Evolutionary conservation across 805 yeast species (phyloP).

Genomic region (Candida chilensis): DNA sequence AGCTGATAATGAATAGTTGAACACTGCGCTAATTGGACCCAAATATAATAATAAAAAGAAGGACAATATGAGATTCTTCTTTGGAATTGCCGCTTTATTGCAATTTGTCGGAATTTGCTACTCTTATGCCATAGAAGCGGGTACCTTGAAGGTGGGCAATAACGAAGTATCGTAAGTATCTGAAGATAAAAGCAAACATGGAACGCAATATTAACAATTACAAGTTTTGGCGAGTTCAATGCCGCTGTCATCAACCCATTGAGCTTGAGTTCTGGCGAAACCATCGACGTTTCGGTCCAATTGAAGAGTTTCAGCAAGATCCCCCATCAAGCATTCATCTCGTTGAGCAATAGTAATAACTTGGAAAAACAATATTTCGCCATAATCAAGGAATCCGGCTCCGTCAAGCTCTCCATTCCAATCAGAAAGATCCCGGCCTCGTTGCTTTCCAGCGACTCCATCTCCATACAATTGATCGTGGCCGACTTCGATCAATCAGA

Average conservation of each 20-base stretch:
- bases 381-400: slow-evolving; percentile 9
- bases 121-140: slow-evolving; percentile 19
- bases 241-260: slow-evolving; percentile 19
- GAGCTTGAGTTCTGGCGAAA: slow-evolving; percentile 18
- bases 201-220: neutral
- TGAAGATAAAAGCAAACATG: neutral
- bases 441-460: slow-evolving; percentile 20
- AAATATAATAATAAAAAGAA: slow-evolving; percentile 1
- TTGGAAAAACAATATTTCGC: slow-evolving; percentile 24
- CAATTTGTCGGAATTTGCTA: slow-evolving; percentile 11
- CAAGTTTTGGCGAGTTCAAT: slow-evolving; percentile 16
- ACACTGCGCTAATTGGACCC: neutral
- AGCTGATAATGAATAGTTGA: neutral
- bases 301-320: slow-evolving; percentile 9
- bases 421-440: slow-evolving; percentile 20
- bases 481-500: slow-evolving; percentile 11
- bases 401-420: slow-evolving; percentile 14
- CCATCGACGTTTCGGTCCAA: slow-evolving; percentile 15
- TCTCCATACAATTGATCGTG: slow-evolving; percentile 19
- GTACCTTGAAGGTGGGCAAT: slow-evolving; percentile 16
- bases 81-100: slow-evolving; percentile 7
- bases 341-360: slow-evolving; percentile 17
- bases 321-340: slow-evolving; percentile 23
- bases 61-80: slow-evolving; percentile 14
- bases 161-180: slow-evolving; percentile 8